A percentile compares a stretch with the other conserved stretches of the same genome.
These are phyloP conservation scores for Diaporthe ampelina DNA, from an alignment of 2,329 filamentous ascomycete genomes.

Conservation along the genomic window DNA sequence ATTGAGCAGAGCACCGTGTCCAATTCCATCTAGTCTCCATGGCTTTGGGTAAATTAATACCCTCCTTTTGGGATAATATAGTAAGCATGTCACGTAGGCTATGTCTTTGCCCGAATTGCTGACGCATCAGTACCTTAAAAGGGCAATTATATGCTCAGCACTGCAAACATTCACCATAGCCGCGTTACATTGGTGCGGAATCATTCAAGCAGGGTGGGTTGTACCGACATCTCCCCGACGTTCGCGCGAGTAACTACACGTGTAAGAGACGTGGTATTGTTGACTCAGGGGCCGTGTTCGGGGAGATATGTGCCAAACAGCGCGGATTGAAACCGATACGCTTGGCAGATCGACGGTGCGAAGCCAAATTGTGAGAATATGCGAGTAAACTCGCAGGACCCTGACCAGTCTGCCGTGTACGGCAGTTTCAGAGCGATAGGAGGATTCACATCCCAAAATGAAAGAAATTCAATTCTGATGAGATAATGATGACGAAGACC, in stretches of 20 bases:
- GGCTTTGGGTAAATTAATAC: no score
- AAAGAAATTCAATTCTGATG: not conserved
- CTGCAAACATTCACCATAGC: not conserved
- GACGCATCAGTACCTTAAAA: not conserved
- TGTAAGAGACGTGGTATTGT: not conserved
- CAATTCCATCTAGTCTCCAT: not conserved
- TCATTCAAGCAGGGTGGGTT: not conserved
- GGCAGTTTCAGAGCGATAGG: not conserved
- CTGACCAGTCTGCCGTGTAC: not conserved
- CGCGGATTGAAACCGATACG: not conserved
- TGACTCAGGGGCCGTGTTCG: slow-evolving; percentile 3
- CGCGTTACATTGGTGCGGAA: not conserved
- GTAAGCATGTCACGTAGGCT: not conserved
- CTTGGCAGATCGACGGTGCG: not conserved
- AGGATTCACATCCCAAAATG: not conserved
- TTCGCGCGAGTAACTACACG: not conserved
- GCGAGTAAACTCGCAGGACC: not conserved
- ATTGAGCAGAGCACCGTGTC: not conserved
- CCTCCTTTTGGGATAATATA: not conserved
- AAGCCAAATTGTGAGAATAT: not conserved
- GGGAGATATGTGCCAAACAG: not conserved
- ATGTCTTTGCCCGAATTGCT: not conserved
- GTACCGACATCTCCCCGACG: not conserved
- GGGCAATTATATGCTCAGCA: not conserved
- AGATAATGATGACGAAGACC: not conserved